Evolutionary conservation across 2,329 filamentous ascomycete genomes (phyloP).

Genomic region (Amphichorda felina): DNA sequence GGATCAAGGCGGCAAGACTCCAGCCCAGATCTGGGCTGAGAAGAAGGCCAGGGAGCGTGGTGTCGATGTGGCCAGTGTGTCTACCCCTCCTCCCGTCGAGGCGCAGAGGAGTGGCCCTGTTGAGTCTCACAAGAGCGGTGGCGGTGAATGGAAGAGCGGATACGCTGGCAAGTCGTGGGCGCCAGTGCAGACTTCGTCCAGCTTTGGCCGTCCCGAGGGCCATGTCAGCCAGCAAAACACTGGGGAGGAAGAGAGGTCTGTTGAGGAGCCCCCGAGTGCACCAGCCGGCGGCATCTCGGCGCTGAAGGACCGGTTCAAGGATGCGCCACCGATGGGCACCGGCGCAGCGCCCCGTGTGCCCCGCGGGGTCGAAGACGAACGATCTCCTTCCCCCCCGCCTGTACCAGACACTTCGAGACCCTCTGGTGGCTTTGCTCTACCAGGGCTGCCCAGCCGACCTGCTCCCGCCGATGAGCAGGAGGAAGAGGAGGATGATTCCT

Average conservation of each 20-base stretch:
- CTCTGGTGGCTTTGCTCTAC: conserved; percentile 65
- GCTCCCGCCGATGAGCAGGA: conserved; percentile 43
- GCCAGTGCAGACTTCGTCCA: conserved; percentile 58
- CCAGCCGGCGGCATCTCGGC: conserved; percentile 53
- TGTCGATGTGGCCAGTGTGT: conserved; percentile 22
- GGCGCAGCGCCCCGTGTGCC: conserved; percentile 25
- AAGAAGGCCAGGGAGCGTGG: conserved; percentile 79
- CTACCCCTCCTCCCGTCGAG: conserved; percentile 27
- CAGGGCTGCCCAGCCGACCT: conserved; percentile 57
- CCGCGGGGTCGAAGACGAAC: conserved; percentile 15
- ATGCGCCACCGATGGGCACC: conserved; percentile 56
- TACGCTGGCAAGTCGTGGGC: conserved; percentile 88
- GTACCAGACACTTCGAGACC: conserved; percentile 55
- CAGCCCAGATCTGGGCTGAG: conserved; percentile 93
- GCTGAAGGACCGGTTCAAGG: conserved; percentile 73
- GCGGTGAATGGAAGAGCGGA: conserved; percentile 74
- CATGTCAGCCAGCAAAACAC: conserved; percentile 45
- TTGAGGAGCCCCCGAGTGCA: conserved; percentile 41
- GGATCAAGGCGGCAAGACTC: conserved; percentile 89
- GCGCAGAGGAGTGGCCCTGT: conserved; percentile 32
- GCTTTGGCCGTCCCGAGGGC: conserved; percentile 53
- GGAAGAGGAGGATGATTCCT: conserved; percentile 41
- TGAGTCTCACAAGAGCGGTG: conserved; percentile 58
- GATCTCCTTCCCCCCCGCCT: conserved; percentile 40
- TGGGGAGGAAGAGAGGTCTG: conserved; percentile 35